Evolutionary conservation across 805 yeast genomes (phyloP).

Genomic region (Candida berthetii): DNA sequence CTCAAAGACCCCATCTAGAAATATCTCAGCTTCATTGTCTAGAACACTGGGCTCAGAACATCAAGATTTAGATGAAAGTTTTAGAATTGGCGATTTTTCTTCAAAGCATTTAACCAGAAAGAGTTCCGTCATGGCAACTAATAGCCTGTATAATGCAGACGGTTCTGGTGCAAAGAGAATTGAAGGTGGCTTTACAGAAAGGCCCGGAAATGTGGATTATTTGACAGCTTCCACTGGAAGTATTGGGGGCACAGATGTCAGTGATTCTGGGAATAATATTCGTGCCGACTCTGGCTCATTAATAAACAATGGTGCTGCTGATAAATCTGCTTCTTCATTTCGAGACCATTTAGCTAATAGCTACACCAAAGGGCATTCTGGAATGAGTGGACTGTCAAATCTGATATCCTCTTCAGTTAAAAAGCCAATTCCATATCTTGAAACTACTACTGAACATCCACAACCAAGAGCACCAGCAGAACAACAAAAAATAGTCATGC

Average conservation of each 20-base stretch:
- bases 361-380: constrained; percentile 1
- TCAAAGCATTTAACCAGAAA: constrained; percentile 18
- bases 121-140: constrained; percentile 7
- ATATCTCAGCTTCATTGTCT: constrained; percentile 1
- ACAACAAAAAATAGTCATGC: too few species aligned
- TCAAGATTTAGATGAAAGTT: constrained; percentile 11
- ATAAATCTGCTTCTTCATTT: background rate
- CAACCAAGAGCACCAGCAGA: background rate
- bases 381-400: constrained; percentile 2
- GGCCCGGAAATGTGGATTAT: background rate
- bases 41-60: background rate
- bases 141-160: constrained; percentile 3
- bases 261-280: too few species aligned
- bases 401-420: constrained; percentile 2
- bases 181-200: constrained; percentile 20
- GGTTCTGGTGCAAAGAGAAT: constrained; percentile 12
- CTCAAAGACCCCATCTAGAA: background rate
- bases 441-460: background rate
- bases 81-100: constrained; percentile 22
- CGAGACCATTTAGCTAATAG: constrained; percentile 1
- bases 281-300: too few species aligned
- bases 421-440: background rate
- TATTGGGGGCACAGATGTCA: too few species aligned
- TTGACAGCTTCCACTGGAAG: background rate
- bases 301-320: background rate